Evolutionary conservation across 768 basidiomycete species (phyloP), one percentile per base, ranked within the genome.

Genomic region (Galerina marginata): DNA sequence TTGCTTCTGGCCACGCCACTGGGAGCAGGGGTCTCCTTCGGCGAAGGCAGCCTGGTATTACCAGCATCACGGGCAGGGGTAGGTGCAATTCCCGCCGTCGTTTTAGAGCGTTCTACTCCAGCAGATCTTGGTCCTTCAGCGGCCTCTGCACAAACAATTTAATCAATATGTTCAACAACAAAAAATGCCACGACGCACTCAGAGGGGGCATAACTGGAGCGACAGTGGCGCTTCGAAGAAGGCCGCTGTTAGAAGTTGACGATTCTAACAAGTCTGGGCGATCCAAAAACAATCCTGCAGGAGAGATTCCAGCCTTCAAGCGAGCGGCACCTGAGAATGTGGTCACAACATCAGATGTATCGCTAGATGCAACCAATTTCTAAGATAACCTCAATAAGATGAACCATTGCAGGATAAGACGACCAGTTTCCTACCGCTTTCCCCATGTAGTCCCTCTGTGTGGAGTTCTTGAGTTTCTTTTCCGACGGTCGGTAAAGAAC

Each of bases 401-500:
- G 16, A 44, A 6, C 36, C 33, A 12, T 29, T 20, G 37, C n/a
- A 25, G 44, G 14, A 4, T n/a, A 4, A 16, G 11, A 37, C 26
- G 45, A 44, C 2, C 40, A 36, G 11, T 25, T 16, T 75, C 86
- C 48, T 67, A 90, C 91, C 16, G 96, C 94, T 73, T 93, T 93
- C 49, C 96, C 96, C 77, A 97, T 83, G 74, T 96, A 99, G 73
- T 97, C 92, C 67, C 92, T 92, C 20, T 84, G 79, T 64, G 86
- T 85, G 16, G 92, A 83, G 74, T 97, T 97, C 76, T 90, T 91
- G 60, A 97, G 77, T 74, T 99, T 98, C 76, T 83, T 90, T 67
- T 90, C 92, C 0, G 94, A 86, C 0, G 96, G 96, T 37, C 95
- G 86, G 74, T 95, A 99, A 6, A 98, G 79, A 10, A 95, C 84